These are phyloP conservation scores for Borovskyia barvae DNA, from an alignment of 208 protist species.

Conservation along the genomic window DNA sequence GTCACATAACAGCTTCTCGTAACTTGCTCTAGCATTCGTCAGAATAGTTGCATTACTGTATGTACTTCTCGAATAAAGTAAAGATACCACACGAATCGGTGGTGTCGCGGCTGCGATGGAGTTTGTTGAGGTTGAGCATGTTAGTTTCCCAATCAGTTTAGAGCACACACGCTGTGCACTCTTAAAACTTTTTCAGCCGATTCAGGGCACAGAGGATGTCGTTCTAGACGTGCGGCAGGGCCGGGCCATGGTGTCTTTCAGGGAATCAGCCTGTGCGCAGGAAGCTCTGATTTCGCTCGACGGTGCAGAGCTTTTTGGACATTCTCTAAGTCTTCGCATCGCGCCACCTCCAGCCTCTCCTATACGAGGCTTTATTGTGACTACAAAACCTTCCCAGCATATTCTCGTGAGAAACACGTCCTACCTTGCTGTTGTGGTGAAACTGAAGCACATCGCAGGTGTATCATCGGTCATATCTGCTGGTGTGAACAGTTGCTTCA, in stretches of 20 bases:
- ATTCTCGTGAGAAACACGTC: constrained; percentile 52
- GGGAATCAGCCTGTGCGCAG: constrained; percentile 58
- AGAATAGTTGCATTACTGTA: too few species aligned
- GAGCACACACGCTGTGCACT: constrained; percentile 63
- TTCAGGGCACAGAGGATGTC: constrained; percentile 54
- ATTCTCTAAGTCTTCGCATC: constrained; percentile 38
- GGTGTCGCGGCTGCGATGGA: constrained; percentile 55
- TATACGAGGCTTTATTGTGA: constrained; percentile 54
- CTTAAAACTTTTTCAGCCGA: constrained; percentile 34
- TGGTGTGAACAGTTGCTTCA: constrained; percentile 39
- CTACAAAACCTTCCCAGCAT: constrained; percentile 33
- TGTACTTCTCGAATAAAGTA: too few species aligned
- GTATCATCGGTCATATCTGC: constrained; percentile 40
- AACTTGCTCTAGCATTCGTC: too few species aligned
- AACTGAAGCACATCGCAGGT: constrained; percentile 44
- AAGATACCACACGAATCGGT: too few species aligned
- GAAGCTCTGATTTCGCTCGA: constrained; percentile 66
- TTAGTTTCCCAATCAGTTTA: constrained; percentile 49
- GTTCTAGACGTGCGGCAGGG: constrained; percentile 44
- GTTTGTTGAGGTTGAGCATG: constrained; percentile 42
- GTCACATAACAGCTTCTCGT: too few species aligned
- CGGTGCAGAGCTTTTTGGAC: constrained; percentile 58
- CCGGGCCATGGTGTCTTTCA: constrained; percentile 54
- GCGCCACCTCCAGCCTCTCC: constrained; percentile 40
- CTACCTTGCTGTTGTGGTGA: constrained; percentile 52